Conservation (phyloP, 116 monocot genomes). For the Papilionanthe hybrid region DNA sequence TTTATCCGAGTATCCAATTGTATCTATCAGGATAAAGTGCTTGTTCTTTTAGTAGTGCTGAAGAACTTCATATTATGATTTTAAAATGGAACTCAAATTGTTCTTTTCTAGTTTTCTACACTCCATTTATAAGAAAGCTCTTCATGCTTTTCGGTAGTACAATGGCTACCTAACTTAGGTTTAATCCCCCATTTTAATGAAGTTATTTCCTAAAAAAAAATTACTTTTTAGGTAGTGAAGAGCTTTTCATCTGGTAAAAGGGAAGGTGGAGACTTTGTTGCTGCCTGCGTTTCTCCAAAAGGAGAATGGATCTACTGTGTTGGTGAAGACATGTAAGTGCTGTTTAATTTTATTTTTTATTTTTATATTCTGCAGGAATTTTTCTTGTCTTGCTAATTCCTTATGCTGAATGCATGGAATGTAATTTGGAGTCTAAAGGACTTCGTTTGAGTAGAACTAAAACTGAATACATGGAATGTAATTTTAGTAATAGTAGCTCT, state of each 20-base stretch:
- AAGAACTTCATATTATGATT: too few relatives aligned
- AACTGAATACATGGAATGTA: too few relatives aligned
- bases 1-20: too few relatives aligned
- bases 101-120: not conserved
- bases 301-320: conserved; percentile 98
- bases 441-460: too few relatives aligned
- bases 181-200: not conserved
- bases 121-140: not conserved
- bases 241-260: conserved; percentile 97
- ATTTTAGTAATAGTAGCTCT: too few relatives aligned
- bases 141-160: not conserved
- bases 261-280: conserved; percentile 98
- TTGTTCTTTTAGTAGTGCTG: too few relatives aligned
- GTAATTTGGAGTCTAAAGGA: too few relatives aligned
- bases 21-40: too few relatives aligned
- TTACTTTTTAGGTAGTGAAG: conserved; percentile 75
- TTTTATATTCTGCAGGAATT: not conserved
- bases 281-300: conserved; percentile 90
- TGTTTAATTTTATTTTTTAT: not conserved
- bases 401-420: too few relatives aligned
- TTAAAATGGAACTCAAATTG: not conserved
- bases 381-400: not conserved
- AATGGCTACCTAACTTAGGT: not conserved
- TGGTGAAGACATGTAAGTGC: conserved; percentile 92
- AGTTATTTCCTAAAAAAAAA: not conserved